Conservation (phyloP, 1,139 yeast species). For the Geotrichum aggregatum region DNA sequence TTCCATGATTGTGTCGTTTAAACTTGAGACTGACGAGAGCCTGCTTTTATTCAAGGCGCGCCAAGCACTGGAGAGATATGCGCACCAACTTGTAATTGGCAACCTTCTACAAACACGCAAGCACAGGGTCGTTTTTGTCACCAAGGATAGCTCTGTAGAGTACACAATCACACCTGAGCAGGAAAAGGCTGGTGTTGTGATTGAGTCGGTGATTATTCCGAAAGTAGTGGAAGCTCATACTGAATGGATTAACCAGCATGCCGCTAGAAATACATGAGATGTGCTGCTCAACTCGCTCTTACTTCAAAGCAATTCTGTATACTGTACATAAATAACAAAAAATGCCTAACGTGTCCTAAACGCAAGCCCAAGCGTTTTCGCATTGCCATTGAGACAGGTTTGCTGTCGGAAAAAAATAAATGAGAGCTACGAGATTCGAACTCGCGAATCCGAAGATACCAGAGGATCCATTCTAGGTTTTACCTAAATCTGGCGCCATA, state of each 20-base stretch:
- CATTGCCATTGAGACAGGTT: too few species aligned
- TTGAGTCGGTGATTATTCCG: conserved; percentile 77
- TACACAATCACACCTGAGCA: conserved; percentile 48
- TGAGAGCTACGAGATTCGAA: conserved; percentile 44
- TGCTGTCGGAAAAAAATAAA: conserved; percentile 23
- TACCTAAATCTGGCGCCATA: conserved; percentile 2
- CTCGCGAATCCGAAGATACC: conserved; percentile 45
- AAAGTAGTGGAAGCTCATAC: conserved; percentile 60
- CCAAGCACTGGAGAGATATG: conserved; percentile 75
- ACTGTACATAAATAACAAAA: too few species aligned
- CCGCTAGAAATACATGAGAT: background rate
- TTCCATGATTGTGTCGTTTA: conserved; percentile 92
- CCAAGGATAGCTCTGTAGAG: conserved; percentile 50
- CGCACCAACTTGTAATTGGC: conserved; percentile 92
- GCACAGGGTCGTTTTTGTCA: conserved; percentile 81
- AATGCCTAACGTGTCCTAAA: too few species aligned
- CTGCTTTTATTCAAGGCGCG: conserved; percentile 71
- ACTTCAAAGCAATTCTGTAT: too few species aligned
- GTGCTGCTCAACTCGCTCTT: too few species aligned
- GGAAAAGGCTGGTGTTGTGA: conserved; percentile 47
- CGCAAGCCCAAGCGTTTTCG: too few species aligned
- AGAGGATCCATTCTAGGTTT: conserved; percentile 33
- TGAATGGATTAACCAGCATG: conserved; percentile 48
- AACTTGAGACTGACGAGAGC: conserved; percentile 78
- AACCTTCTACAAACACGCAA: conserved; percentile 87